These are phyloP conservation scores for Penicillium odoratum DNA, from an alignment of 495 filamentous ascomycete genomes.

Conservation along the genomic window DNA sequence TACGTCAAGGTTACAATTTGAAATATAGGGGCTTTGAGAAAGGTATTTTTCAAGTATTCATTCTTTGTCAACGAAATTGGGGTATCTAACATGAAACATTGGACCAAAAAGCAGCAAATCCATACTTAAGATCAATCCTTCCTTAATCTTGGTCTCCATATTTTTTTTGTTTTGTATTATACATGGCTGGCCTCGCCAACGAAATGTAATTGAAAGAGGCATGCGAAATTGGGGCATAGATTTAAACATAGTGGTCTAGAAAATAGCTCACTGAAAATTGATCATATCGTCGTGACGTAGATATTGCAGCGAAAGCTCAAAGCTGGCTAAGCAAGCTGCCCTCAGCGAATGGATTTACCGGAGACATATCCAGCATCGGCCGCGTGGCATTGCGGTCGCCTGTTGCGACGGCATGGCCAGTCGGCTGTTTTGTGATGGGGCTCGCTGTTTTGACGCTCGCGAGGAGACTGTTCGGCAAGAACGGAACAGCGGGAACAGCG, in stretches of 20 bases:
- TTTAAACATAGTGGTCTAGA: neutral
- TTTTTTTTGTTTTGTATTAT: neutral
- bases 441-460: slow-evolving; percentile 23
- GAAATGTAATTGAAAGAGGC: neutral
- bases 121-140: neutral
- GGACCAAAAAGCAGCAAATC: neutral
- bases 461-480: slow-evolving; percentile 41
- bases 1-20: neutral
- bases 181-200: neutral
- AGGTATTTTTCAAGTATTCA: neutral
- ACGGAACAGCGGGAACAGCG: slow-evolving; percentile 23
- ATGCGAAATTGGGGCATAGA: neutral
- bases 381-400: slow-evolving; percentile 50
- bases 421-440: slow-evolving; percentile 24
- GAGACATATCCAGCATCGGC: slow-evolving; percentile 57
- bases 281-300: neutral
- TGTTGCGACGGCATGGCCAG: slow-evolving; percentile 54
- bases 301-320: slow-evolving; percentile 25
- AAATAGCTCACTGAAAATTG: neutral
- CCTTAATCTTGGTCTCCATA: neutral
- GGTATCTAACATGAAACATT: neutral
- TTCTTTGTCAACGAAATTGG: neutral
- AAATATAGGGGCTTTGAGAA: neutral
- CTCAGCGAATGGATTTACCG: slow-evolving; percentile 50
- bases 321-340: slow-evolving; percentile 53